Conservation (phyloP, 2,329 filamentous ascomycete species). For the Colletotrichum kahawae region DNA sequence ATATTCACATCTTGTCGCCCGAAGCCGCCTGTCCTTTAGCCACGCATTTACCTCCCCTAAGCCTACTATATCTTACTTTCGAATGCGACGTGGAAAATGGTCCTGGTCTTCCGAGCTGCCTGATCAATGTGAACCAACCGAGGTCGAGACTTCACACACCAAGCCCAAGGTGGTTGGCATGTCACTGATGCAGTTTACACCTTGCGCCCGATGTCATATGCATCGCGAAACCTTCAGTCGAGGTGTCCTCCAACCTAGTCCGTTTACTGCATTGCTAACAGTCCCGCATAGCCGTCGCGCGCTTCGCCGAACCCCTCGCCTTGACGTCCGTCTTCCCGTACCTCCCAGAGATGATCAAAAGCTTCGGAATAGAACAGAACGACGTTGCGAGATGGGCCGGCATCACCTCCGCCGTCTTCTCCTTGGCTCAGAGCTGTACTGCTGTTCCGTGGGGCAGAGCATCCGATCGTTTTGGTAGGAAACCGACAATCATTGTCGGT, state of each 20-base stretch:
- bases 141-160: background rate
- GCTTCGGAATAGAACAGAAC: constrained; percentile 73
- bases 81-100: constrained; percentile 14
- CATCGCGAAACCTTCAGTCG: background rate
- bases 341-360: constrained; percentile 82
- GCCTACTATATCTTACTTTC: background rate
- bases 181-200: too few species aligned
- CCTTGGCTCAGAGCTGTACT: constrained; percentile 72
- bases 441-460: constrained; percentile 78
- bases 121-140: constrained; percentile 18
- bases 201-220: background rate
- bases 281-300: constrained; percentile 66
- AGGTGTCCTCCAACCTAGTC: background rate
- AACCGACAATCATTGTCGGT: constrained; percentile 78
- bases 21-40: constrained; percentile 6
- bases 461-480: constrained; percentile 81
- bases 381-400: constrained; percentile 84
- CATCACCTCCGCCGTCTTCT: constrained; percentile 74
- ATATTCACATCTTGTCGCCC: background rate
- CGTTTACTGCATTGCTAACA: background rate
- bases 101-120: constrained; percentile 18
- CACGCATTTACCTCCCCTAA: background rate
- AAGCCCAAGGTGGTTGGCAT: constrained; percentile 4
- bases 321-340: constrained; percentile 75
- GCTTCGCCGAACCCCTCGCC: constrained; percentile 77